Percentiles rank a stretch among this genome's conserved stretches.
phyloP scores from a whole-genome alignment of 441 rosid species.

The Brassica balearica region DNA sequence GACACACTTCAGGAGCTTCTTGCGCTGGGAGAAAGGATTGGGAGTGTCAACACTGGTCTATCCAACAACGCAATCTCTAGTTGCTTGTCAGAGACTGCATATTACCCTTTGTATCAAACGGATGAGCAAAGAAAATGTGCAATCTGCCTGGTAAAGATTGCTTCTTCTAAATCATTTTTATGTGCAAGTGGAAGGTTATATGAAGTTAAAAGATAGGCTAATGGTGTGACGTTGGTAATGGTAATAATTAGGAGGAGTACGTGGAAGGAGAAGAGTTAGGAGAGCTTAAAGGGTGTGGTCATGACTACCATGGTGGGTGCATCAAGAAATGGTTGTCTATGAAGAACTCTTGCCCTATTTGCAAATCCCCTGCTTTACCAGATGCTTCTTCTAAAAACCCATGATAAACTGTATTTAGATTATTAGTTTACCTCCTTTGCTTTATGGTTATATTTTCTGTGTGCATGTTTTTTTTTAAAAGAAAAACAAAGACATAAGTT shows the following conservation, averaged over 20 bases:
- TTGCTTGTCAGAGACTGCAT: constrained; percentile 59
- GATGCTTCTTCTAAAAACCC: constrained; percentile 44
- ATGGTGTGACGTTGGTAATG: constrained; percentile 13
- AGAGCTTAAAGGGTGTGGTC: constrained; percentile 64
- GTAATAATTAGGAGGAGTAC: constrained; percentile 72
- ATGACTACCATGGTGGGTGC: constrained; percentile 79
- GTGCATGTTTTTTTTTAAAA: background rate
- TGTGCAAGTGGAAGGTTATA: background rate
- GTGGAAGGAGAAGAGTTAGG: constrained; percentile 68
- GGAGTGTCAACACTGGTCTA: constrained; percentile 82
- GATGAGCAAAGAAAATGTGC: constrained; percentile 68
- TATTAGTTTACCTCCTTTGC: background rate
- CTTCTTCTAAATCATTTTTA: background rate
- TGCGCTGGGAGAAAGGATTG: constrained; percentile 92
- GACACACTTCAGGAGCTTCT: constrained; percentile 69
- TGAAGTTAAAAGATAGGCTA: constrained; percentile 3
- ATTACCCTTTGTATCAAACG: constrained; percentile 48
- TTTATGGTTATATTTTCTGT: background rate
- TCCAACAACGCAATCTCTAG: constrained; percentile 62
- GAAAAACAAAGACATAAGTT: background rate
- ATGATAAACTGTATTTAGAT: background rate
- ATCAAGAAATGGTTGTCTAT: constrained; percentile 85
- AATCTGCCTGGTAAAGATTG: constrained; percentile 80
- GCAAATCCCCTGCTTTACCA: constrained; percentile 69
- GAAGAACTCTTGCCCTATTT: constrained; percentile 89